Evolutionary conservation across 2,329 filamentous ascomycete species (phyloP), one percentile per base, ranked within the genome.

Genomic region (Colletotrichum sp.): DNA sequence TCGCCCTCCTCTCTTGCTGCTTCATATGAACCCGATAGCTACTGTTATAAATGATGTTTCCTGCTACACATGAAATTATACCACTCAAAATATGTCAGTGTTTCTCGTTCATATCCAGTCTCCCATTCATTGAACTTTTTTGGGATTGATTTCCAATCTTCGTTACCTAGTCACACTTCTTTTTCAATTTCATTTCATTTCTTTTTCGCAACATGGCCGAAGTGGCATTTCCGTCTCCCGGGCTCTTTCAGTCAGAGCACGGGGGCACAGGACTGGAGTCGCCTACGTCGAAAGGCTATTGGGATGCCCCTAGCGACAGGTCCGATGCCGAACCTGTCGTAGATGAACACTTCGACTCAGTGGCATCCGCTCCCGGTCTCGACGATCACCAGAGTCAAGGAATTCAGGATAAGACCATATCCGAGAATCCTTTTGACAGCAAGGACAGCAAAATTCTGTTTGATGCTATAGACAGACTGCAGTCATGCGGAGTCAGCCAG

Each of bases 391-490:
- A 36, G 12, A 21, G n/a, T 13, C 21, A 73, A 18, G 16, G 4
- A 10, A 9, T n/a, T 6, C 48, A 36, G 15, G 43, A 60, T 6
- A 52, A 21, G 3, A 3, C 18, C 12, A 64, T 79, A 13, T 24
- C 74, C 1, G 78, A 82, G 18, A 80, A 84, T 26, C 82, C 84
- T 0, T 86, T 86, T 60, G 81, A 84, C 24, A 85, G 78, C 30
- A 82, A 82, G 64, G 77, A 79, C 13, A 86, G 84, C 48, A 81
- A 79, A 16, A 79, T 80, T 3, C 34, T 86, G 2, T 86, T 86
- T 61, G 80, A 85, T 26, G 84, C 83, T 2, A 83, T 86, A 13
- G 83, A 86, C 61, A 73, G 82, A 9, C 71, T 86, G 0, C 82
- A 84, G 43, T 80, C 80, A 6, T 83, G 80, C 67, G 81, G 81